Conservation (phyloP, 805 yeast genomes). For the Metschnikowia bowlesiae region DNA sequence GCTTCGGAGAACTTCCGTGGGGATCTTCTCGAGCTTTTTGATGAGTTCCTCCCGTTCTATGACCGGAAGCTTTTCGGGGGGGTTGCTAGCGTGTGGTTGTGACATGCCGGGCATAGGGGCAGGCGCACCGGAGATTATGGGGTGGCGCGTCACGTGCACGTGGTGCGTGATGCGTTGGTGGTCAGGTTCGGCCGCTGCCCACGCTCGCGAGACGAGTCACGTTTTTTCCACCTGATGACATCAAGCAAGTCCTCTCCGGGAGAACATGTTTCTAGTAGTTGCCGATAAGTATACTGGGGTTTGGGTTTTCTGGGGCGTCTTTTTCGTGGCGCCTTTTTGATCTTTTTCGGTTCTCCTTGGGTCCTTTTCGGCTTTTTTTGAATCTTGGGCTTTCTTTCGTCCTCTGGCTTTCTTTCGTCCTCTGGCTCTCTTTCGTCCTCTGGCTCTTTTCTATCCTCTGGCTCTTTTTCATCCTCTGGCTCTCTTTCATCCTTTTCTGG, state of each 20-base stretch:
- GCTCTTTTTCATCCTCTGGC: no score
- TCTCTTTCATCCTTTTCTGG: no score
- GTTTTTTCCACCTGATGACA: neutral
- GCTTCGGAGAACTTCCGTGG: conserved; percentile 17
- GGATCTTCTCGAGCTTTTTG: conserved; percentile 16
- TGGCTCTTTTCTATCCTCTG: no score
- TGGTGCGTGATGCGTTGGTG: no score
- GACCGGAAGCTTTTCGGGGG: neutral
- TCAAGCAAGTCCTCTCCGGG: conserved; percentile 4
- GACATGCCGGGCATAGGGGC: neutral
- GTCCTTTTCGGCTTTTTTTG: neutral
- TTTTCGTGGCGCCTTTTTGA: no score
- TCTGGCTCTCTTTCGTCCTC: no score
- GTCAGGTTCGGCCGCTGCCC: no score
- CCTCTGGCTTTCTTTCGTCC: no score
- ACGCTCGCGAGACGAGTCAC: neutral
- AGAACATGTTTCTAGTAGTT: neutral
- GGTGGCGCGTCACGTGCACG: no score
- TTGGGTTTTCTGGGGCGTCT: neutral
- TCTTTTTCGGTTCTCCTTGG: neutral
- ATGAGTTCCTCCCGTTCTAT: conserved; percentile 14
- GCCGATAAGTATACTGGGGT: neutral
- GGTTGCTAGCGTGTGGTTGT: neutral
- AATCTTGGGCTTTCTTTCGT: neutral
- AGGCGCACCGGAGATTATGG: neutral